A percentile compares a stretch with the other conserved stretches of the same genome.
Conservation (phyloP, 2,329 filamentous ascomycete species). For the Colletotrichum sp. region DNA sequence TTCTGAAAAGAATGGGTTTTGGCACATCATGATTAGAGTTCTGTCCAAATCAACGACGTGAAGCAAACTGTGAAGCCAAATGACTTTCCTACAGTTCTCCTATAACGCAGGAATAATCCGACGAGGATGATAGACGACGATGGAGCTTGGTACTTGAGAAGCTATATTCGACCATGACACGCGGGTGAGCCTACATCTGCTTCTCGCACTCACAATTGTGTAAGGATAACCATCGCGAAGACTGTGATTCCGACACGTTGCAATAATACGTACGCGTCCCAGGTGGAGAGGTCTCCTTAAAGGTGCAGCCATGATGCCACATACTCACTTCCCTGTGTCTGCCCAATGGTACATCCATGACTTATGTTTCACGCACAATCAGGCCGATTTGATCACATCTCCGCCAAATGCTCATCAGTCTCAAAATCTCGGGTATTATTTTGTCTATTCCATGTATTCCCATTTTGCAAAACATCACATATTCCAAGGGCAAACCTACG, state of each 20-base stretch:
- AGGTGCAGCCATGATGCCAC: neutral
- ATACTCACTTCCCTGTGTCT: neutral
- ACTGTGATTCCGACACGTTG: neutral
- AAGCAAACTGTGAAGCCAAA: neutral
- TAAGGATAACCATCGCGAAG: neutral
- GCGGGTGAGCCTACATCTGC: no score
- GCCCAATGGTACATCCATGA: no score
- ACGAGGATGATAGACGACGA: neutral
- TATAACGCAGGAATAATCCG: neutral
- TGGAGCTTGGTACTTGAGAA: no score
- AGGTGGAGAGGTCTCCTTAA: neutral
- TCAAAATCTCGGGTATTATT: constrained; percentile 4
- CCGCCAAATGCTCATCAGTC: neutral
- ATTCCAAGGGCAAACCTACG: neutral
- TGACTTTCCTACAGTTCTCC: neutral
- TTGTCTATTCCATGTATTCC: neutral
- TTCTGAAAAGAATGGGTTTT: no score
- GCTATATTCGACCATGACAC: no score
- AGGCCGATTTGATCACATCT: no score
- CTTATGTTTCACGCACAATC: neutral
- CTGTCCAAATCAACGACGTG: no score
- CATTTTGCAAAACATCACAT: neutral
- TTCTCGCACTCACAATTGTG: neutral
- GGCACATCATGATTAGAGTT: no score
- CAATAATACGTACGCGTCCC: neutral